These are phyloP conservation scores for Serendipita sp. DNA, from an alignment of 768 basidiomycete species.

Conservation along the genomic window DNA sequence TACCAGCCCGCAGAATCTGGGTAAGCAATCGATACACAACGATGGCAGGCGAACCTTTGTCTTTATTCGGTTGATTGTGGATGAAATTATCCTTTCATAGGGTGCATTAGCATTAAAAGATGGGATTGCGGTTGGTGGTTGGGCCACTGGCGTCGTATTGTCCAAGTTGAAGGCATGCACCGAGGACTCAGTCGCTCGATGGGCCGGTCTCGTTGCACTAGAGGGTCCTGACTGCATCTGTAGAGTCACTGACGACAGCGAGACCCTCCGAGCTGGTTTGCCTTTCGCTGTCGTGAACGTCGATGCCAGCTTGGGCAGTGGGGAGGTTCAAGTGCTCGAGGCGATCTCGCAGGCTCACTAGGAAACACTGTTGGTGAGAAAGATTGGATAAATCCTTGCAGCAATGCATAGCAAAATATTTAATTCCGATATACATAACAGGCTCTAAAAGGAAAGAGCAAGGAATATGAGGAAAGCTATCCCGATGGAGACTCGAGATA, in stretches of 20 bases:
- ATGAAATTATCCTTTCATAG: conserved; percentile 70
- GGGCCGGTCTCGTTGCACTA: background rate
- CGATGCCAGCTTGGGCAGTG: background rate
- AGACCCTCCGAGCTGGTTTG: background rate
- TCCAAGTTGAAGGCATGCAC: background rate
- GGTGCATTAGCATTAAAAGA: conserved; percentile 25
- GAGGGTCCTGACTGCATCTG: background rate
- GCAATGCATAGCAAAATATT: background rate
- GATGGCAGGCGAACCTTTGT: conserved; percentile 43
- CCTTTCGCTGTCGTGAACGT: background rate
- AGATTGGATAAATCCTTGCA: background rate
- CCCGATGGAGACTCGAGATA: background rate
- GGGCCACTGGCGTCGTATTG: background rate
- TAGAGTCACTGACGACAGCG: background rate
- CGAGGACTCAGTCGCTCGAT: background rate
- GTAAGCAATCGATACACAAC: background rate
- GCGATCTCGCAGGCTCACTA: background rate
- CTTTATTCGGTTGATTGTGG: conserved; percentile 63
- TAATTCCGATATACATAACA: background rate
- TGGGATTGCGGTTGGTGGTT: background rate
- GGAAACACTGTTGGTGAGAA: background rate
- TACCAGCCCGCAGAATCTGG: background rate
- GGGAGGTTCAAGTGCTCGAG: background rate
- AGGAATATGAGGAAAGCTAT: background rate
- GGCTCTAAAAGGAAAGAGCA: background rate